Conservation (phyloP, 305 asterid species). For the Fraxinus sp. region DNA sequence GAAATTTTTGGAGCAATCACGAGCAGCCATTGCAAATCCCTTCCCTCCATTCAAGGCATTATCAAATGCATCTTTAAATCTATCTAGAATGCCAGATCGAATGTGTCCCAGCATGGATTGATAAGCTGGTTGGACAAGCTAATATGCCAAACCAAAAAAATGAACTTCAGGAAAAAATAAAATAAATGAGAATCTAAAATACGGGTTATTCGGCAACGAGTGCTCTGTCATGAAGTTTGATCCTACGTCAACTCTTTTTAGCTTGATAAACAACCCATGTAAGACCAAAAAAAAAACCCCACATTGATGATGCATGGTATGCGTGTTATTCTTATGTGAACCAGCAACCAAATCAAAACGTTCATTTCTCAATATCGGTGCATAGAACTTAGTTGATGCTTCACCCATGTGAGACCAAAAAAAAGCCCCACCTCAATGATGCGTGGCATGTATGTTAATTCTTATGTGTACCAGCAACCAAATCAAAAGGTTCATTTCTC, state of each 20-base stretch:
- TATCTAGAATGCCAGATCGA: constrained; percentile 72
- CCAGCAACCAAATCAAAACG: too few relatives aligned
- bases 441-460: too few relatives aligned
- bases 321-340: too few relatives aligned
- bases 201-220: background rate
- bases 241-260: background rate
- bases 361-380: too few relatives aligned
- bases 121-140: constrained; percentile 96
- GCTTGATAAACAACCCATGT: background rate
- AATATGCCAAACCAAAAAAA: constrained; percentile 23
- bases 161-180: background rate
- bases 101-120: constrained; percentile 88
- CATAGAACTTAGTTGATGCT: too few relatives aligned
- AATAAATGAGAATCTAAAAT: background rate
- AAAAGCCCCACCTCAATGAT: too few relatives aligned
- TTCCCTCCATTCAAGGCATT: constrained; percentile 70
- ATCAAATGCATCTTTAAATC: constrained; percentile 56
- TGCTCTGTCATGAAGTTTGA: background rate
- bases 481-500: background rate
- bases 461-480: too few relatives aligned
- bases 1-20: constrained; percentile 51
- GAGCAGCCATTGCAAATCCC: constrained; percentile 80
- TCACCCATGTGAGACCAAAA: too few relatives aligned
- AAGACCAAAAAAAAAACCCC: background rate
- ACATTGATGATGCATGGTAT: background rate